These are phyloP conservation scores for Saccharomyces paradoxus DNA, from an alignment of 805 yeast genomes.

Conservation along the genomic window DNA sequence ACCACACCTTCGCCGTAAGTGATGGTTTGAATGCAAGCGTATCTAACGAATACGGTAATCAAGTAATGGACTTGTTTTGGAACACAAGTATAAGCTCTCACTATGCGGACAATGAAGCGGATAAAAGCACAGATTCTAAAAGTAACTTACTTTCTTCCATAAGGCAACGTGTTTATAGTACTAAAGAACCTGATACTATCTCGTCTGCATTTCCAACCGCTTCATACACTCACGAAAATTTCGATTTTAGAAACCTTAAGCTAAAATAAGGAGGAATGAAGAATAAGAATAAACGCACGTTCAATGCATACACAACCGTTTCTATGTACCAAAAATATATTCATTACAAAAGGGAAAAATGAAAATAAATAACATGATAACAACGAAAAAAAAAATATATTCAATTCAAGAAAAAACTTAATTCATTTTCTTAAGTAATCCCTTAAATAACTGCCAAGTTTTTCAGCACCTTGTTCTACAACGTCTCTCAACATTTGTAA, in stretches of 20 bases:
- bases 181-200: background rate
- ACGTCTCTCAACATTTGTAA: constrained; percentile 83
- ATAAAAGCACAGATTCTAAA: background rate
- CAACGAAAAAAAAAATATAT: background rate
- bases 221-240: background rate
- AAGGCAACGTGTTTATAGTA: background rate
- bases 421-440: constrained; percentile 57
- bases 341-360: background rate
- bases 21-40: background rate
- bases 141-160: background rate
- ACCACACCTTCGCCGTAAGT: background rate
- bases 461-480: constrained; percentile 87
- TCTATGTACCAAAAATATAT: background rate
- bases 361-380: background rate
- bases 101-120: background rate
- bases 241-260: background rate
- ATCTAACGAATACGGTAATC: background rate
- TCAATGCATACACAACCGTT: background rate
- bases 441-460: constrained; percentile 74
- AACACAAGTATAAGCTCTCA: too few species aligned
- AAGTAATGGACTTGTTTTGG: background rate
- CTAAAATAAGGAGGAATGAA: background rate
- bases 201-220: background rate
- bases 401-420: background rate
- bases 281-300: constrained; percentile 3